A percentile compares a stretch with the other conserved stretches of the same genome.
phyloP scores from a whole-genome alignment of 306 rosid genomes.

The Lablab purpureus region DNA sequence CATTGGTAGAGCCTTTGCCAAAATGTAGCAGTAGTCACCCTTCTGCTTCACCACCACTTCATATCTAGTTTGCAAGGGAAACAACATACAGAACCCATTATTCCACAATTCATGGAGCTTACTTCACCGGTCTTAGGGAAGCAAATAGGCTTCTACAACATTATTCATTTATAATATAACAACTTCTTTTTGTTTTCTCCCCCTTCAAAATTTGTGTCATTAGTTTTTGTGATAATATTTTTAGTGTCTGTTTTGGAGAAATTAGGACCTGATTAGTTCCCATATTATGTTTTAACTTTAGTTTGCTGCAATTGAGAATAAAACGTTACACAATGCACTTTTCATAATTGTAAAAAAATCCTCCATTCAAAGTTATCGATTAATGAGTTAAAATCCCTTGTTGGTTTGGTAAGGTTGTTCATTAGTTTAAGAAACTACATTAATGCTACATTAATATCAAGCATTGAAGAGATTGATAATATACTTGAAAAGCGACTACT shows the following conservation, averaged over 20 bases:
- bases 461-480: too few relatives aligned
- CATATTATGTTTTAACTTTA: conserved; percentile 1
- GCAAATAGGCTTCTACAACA: conserved; percentile 92
- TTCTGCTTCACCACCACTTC: conserved; percentile 62
- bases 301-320: neutral
- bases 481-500: too few relatives aligned
- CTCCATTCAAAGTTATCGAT: too few relatives aligned
- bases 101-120: conserved; percentile 98
- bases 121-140: conserved; percentile 94
- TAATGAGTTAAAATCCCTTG: too few relatives aligned
- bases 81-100: conserved; percentile 96
- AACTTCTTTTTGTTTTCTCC: conserved; percentile 29
- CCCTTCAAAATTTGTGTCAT: conserved; percentile 34
- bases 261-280: conserved; percentile 45
- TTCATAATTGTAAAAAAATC: neutral
- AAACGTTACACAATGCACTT: neutral
- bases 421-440: too few relatives aligned
- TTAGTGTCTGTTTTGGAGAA: conserved; percentile 53
- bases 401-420: too few relatives aligned
- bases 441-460: too few relatives aligned
- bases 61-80: conserved; percentile 93
- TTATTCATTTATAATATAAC: conserved; percentile 58
- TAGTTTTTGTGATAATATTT: conserved; percentile 60
- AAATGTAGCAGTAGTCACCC: conserved; percentile 42
- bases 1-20: conserved; percentile 90